Percentiles rank a stretch among this genome's conserved stretches.
Conservation (phyloP, 441 rosid species). For the Dalechampia spathulata region DNA sequence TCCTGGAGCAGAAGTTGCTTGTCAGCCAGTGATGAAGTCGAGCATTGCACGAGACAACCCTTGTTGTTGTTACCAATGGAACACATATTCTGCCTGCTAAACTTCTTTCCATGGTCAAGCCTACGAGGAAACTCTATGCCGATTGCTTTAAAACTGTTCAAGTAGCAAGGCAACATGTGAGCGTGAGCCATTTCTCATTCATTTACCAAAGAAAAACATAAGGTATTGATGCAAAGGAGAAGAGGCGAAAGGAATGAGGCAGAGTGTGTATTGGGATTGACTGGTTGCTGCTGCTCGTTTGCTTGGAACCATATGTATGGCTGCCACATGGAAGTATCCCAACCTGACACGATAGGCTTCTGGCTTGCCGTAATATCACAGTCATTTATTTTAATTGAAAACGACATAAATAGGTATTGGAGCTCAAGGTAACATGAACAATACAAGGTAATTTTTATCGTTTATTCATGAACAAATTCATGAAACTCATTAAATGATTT, state of each 20-base stretch:
- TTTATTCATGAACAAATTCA: too few relatives aligned
- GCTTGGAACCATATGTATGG: constrained; percentile 7
- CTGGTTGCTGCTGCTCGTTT: constrained; percentile 5
- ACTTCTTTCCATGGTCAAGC: background rate
- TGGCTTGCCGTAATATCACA: too few relatives aligned
- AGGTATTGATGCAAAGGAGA: too few relatives aligned
- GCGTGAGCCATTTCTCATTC: constrained; percentile 5
- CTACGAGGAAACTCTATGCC: background rate
- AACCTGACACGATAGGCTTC: constrained; percentile 14
- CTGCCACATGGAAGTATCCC: constrained; percentile 1
- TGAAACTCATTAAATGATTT: too few relatives aligned
- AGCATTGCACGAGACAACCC: constrained; percentile 7
- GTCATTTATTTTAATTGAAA: too few relatives aligned
- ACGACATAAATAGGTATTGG: too few relatives aligned
- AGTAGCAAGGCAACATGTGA: constrained; percentile 7
- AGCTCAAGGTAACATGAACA: too few relatives aligned
- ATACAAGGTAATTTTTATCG: too few relatives aligned
- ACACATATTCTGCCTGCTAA: background rate
- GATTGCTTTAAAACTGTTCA: background rate
- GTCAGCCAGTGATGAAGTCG: constrained; percentile 9
- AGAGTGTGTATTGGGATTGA: background rate
- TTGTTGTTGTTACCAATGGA: background rate
- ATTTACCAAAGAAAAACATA: background rate
- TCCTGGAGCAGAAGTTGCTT: too few relatives aligned
- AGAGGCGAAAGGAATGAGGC: background rate